These are phyloP conservation scores for Trichoderma endophyticum DNA, from an alignment of 2,329 filamentous ascomycete genomes.

Conservation along the genomic window DNA sequence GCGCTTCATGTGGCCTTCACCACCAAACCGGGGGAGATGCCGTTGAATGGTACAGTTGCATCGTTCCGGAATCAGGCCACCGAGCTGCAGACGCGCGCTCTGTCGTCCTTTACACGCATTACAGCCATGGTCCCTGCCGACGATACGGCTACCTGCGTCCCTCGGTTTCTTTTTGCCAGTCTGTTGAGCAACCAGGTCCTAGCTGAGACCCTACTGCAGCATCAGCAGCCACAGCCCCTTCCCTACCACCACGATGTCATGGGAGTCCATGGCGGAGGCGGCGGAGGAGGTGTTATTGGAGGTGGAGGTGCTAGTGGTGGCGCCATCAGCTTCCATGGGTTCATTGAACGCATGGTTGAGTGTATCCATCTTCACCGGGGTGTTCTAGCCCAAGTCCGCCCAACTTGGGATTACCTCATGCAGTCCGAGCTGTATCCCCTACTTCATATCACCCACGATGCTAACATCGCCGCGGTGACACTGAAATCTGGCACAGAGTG, in stretches of 20 bases:
- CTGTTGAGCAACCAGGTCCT: conserved; percentile 46
- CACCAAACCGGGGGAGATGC: conserved; percentile 21
- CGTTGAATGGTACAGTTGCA: neutral
- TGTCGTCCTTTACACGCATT: conserved; percentile 38
- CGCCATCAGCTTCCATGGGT: conserved; percentile 34
- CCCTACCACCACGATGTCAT: conserved; percentile 14
- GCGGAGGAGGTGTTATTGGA: neutral
- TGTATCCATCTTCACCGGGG: conserved; percentile 44
- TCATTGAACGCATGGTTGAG: conserved; percentile 41
- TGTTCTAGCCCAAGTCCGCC: conserved; percentile 36
- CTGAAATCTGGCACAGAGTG: conserved; percentile 28
- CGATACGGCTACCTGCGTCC: conserved; percentile 31
- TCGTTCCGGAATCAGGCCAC: conserved; percentile 38
- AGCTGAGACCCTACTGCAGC: conserved; percentile 43
- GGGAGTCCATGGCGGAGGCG: conserved; percentile 5
- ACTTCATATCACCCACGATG: conserved; percentile 24
- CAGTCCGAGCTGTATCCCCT: conserved; percentile 34
- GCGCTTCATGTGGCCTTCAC: conserved; percentile 38
- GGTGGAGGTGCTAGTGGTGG: neutral
- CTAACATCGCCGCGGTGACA: conserved; percentile 6
- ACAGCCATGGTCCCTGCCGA: conserved; percentile 24
- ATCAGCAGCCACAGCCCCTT: conserved; percentile 25
- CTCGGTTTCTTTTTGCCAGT: conserved; percentile 45
- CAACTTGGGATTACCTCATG: conserved; percentile 35
- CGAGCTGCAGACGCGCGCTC: conserved; percentile 43